Percentiles rank a stretch among this genome's conserved stretches.
Conservation (phyloP, 345 rosid species). For the Salix dunnii region DNA sequence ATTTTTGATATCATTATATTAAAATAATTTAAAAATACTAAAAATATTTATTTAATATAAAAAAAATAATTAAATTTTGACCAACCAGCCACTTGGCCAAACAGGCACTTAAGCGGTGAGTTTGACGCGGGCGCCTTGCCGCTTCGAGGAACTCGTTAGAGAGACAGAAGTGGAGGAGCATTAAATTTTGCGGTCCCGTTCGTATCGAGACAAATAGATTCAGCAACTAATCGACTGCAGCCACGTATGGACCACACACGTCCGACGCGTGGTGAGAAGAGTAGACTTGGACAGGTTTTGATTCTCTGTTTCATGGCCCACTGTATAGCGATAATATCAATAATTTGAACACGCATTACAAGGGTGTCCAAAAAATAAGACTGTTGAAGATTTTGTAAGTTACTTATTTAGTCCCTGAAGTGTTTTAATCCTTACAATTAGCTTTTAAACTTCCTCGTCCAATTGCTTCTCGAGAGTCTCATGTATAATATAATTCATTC, state of each 20-base stretch:
- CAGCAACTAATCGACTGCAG: background rate
- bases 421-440: accelerated
- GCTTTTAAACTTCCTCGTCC: background rate
- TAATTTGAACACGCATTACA: background rate
- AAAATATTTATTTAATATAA: too few species aligned
- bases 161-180: background rate
- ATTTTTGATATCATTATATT: too few species aligned
- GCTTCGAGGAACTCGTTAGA: background rate
- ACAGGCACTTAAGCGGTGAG: background rate
- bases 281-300: background rate
- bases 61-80: too few species aligned
- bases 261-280: background rate
- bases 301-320: background rate
- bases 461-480: background rate
- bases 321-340: background rate
- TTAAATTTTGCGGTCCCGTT: background rate
- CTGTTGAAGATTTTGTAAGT: too few species aligned
- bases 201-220: background rate
- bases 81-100: too few species aligned
- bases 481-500: too few species aligned
- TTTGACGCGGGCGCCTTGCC: background rate
- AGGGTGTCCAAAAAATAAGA: background rate
- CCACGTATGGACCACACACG: background rate
- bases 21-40: too few species aligned
- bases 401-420: background rate